Evolutionary conservation across 2,329 filamentous ascomycete species (phyloP).

Genomic region (Parastagonospora nodorum): DNA sequence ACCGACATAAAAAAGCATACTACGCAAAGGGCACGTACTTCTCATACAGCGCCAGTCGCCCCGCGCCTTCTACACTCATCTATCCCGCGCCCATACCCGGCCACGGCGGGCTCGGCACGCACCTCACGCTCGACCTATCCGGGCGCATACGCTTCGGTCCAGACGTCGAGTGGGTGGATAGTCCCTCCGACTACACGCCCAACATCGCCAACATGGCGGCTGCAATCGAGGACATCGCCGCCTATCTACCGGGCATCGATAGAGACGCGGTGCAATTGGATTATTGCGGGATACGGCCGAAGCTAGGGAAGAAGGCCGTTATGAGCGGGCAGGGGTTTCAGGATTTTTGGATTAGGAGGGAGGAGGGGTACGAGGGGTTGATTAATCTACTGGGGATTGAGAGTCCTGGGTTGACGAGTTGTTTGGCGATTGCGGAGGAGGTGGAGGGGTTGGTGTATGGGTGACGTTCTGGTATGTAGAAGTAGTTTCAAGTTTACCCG

Average conservation of each 20-base stretch:
- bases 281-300: constrained; percentile 91
- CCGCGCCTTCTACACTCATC: constrained; percentile 75
- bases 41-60: constrained; percentile 69
- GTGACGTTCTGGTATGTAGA: constrained; percentile 2
- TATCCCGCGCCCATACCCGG: constrained; percentile 88
- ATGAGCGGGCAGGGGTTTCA: constrained; percentile 69
- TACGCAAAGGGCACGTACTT: constrained; percentile 98
- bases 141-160: constrained; percentile 90
- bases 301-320: constrained; percentile 69
- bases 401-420: constrained; percentile 87
- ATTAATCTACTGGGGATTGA: constrained; percentile 92
- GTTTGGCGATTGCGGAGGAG: constrained; percentile 81
- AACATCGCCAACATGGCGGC: constrained; percentile 65
- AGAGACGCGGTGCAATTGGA: constrained; percentile 70
- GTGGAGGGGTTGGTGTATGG: constrained; percentile 64
- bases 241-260: constrained; percentile 79
- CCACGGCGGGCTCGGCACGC: constrained; percentile 84
- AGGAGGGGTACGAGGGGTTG: constrained; percentile 80
- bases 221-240: constrained; percentile 75
- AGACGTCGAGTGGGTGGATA: constrained; percentile 89
- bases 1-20: constrained; percentile 65
- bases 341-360: constrained; percentile 81
- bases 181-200: constrained; percentile 70
- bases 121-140: constrained; percentile 86
- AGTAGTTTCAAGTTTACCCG: no score